A percentile compares a stretch with the other conserved stretches of the same genome.
Evolutionary conservation across 129 eudicot genomes (phyloP).

Genomic region (Scalesia atractyloides): DNA sequence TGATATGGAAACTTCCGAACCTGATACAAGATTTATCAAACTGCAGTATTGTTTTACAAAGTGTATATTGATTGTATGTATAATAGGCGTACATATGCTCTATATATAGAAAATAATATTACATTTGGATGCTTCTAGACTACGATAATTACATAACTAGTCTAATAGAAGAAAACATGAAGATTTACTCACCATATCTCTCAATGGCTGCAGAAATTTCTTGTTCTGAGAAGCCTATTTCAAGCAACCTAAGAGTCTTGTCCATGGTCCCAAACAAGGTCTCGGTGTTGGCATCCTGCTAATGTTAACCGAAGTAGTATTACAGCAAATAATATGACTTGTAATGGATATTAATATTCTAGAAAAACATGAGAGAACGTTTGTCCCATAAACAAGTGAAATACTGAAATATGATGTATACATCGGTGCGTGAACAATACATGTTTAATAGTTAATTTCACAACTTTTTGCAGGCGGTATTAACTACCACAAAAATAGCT

Average conservation of each 20-base stretch:
- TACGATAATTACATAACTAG: no score
- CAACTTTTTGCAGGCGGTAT: background rate
- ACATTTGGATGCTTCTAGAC: no score
- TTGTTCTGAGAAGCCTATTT: conserved; percentile 81
- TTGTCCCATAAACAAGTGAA: conserved; percentile 13
- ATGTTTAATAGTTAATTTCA: background rate
- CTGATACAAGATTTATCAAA: conserved; percentile 48
- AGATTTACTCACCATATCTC: conserved; percentile 63
- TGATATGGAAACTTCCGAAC: conserved; percentile 66
- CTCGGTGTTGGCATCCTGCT: conserved; percentile 65
- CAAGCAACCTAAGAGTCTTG: conserved; percentile 82
- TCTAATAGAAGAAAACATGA: background rate
- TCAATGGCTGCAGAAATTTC: conserved; percentile 89
- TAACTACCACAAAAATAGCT: background rate
- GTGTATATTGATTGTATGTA: no score
- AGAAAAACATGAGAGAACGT: conserved; percentile 15
- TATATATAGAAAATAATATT: no score
- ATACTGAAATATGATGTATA: background rate
- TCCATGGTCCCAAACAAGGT: conserved; percentile 91
- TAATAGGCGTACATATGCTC: no score
- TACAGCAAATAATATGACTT: conserved; percentile 22
- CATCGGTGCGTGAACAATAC: background rate
- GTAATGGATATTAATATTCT: conserved; percentile 14
- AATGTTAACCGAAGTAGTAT: conserved; percentile 14
- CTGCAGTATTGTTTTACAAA: background rate